A percentile compares a stretch with the other conserved stretches of the same genome.
These are phyloP conservation scores for Neonectria ditissima DNA, from an alignment of 2,329 filamentous ascomycete species.

Conservation along the genomic window DNA sequence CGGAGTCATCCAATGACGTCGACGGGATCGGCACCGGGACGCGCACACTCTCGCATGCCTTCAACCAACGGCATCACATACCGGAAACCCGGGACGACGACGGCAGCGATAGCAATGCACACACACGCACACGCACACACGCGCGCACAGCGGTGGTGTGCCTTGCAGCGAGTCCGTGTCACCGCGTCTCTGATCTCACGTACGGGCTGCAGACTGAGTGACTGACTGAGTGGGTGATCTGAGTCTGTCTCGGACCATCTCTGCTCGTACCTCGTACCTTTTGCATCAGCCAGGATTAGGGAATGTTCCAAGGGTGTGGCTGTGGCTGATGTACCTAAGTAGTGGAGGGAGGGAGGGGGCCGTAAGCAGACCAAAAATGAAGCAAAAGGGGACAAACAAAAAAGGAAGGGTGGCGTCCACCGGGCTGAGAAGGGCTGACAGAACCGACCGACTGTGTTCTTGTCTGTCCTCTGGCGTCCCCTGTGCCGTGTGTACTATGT, in stretches of 20 bases:
- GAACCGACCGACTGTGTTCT: neutral
- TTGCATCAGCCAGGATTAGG: neutral
- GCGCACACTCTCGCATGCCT: neutral
- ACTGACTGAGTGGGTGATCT: too few relatives aligned
- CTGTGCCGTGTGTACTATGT: neutral
- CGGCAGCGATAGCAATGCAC: neutral
- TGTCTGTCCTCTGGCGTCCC: neutral
- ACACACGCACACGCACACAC: too few relatives aligned
- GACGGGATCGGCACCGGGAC: constrained; percentile 4
- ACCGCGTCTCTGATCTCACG: neutral
- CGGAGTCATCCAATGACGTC: constrained; percentile 23
- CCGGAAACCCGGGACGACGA: constrained; percentile 1
- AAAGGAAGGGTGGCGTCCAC: constrained; percentile 1
- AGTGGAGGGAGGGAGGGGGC: neutral
- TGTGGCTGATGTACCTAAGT: constrained; percentile 43
- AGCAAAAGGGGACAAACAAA: neutral
- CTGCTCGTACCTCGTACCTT: neutral
- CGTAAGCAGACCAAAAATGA: constrained; percentile 2
- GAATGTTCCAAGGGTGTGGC: constrained; percentile 19
- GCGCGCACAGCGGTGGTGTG: neutral
- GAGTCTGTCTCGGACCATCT: too few relatives aligned
- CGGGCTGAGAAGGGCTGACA: constrained; percentile 12
- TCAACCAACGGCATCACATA: neutral
- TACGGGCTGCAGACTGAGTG: neutral
- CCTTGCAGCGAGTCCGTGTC: neutral